Evolutionary conservation across 1,139 yeast genomes (phyloP).

Genomic region (Hanseniaspora sp.): DNA sequence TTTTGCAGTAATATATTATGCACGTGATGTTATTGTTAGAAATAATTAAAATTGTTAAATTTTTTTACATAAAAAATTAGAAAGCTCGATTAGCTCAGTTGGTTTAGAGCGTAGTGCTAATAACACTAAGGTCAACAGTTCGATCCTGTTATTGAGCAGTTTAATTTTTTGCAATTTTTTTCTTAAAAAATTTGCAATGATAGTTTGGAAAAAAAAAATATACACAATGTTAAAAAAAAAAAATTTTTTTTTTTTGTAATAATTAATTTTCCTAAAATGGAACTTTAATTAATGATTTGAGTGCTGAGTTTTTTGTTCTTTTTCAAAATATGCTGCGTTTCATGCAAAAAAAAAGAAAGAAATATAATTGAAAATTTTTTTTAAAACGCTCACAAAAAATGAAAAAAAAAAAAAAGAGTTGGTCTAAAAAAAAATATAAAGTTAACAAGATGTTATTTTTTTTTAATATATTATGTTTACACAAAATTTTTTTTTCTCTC

Average conservation of each 20-base stretch:
- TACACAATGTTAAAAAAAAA: too few species aligned
- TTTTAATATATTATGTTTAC: too few species aligned
- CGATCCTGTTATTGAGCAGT: constrained; percentile 17
- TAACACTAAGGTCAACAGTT: constrained; percentile 17
- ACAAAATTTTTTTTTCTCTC: too few species aligned
- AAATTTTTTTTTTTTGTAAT: neutral
- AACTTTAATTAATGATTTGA: neutral
- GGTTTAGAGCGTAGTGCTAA: constrained; percentile 17
- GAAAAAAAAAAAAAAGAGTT: too few species aligned
- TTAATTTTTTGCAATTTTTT: constrained; percentile 3
- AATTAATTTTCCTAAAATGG: neutral
- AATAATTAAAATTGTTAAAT: too few species aligned
- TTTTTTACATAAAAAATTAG: neutral
- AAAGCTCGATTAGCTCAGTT: constrained; percentile 16
- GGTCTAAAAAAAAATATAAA: too few species aligned
- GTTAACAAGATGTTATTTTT: too few species aligned
- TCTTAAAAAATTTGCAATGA: too few species aligned
- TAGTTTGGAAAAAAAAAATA: too few species aligned
- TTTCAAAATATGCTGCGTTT: neutral
- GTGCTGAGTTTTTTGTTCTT: neutral
- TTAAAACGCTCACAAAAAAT: too few species aligned
- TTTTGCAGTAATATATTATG: too few species aligned
- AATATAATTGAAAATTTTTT: neutral
- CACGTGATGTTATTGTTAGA: too few species aligned
- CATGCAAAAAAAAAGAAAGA: neutral